Conservation (phyloP, 2,329 filamentous ascomycete genomes). For the Myriosclerotinia curreyana region DNA sequence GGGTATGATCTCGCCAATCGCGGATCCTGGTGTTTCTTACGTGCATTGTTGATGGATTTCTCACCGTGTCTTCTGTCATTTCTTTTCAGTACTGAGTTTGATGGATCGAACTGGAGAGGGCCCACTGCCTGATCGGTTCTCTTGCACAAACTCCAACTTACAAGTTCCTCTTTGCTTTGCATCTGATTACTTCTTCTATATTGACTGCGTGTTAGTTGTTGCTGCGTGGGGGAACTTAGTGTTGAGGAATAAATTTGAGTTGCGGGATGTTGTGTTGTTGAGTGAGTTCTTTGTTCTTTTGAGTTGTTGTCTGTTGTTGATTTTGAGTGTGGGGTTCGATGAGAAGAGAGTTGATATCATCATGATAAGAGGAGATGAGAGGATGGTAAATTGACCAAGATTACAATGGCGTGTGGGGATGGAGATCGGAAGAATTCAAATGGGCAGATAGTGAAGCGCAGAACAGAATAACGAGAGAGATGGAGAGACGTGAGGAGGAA, state of each 20-base stretch:
- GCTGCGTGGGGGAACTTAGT: background rate
- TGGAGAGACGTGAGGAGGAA: background rate
- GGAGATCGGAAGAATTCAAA: background rate
- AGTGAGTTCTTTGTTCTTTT: background rate
- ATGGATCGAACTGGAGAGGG: background rate
- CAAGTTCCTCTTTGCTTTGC: slow-evolving; percentile 15
- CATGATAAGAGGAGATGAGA: background rate
- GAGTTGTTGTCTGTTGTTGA: background rate
- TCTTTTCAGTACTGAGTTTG: background rate
- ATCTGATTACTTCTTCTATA: slow-evolving; percentile 16
- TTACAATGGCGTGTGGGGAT: slow-evolving; percentile 8
- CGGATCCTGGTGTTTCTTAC: slow-evolving; percentile 18
- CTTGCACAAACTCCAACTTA: background rate
- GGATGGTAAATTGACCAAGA: slow-evolving; percentile 6
- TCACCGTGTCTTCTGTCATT: slow-evolving; percentile 3
- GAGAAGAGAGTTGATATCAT: background rate
- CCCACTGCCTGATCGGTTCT: background rate
- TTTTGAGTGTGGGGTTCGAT: slow-evolving; percentile 11
- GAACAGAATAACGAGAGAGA: background rate
- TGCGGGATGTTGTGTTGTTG: slow-evolving; percentile 1
- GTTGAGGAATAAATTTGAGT: slow-evolving; percentile 15
- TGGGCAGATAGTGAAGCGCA: background rate
- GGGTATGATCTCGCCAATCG: slow-evolving; percentile 17
- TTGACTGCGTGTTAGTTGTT: slow-evolving; percentile 16
- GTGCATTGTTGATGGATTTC: slow-evolving; percentile 1